Evolutionary conservation across 208 protist species (phyloP).

Genomic region (Histomonas meleagridis): DNA sequence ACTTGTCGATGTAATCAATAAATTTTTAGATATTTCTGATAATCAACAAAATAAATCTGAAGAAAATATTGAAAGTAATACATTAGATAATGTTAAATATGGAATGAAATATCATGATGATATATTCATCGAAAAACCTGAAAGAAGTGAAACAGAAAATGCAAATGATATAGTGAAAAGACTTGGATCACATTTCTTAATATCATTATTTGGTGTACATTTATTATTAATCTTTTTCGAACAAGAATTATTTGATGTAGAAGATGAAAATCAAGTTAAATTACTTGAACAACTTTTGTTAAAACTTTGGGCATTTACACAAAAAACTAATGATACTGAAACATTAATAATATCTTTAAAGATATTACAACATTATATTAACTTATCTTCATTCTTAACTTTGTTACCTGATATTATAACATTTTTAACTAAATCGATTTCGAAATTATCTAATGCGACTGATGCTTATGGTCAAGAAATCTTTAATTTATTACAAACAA

Average conservation of each 20-base stretch:
- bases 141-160: background rate
- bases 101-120: background rate
- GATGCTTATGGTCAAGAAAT: background rate
- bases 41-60: background rate
- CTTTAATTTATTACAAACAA: background rate
- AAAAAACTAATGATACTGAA: background rate
- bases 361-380: background rate
- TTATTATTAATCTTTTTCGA: background rate
- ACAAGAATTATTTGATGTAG: background rate
- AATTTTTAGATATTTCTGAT: background rate
- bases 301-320: background rate
- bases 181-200: background rate
- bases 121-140: background rate
- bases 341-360: background rate
- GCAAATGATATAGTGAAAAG: background rate
- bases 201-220: background rate
- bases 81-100: background rate
- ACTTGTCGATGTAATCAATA: background rate
- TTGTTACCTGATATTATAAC: background rate
- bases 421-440: background rate
- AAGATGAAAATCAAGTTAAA: background rate
- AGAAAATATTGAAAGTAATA: background rate
- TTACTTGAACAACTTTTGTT: background rate
- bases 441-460: background rate
- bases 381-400: background rate